Evolutionary conservation across 2,329 filamentous ascomycete genomes (phyloP).

Genomic region (Fusarium fujikuroi): DNA sequence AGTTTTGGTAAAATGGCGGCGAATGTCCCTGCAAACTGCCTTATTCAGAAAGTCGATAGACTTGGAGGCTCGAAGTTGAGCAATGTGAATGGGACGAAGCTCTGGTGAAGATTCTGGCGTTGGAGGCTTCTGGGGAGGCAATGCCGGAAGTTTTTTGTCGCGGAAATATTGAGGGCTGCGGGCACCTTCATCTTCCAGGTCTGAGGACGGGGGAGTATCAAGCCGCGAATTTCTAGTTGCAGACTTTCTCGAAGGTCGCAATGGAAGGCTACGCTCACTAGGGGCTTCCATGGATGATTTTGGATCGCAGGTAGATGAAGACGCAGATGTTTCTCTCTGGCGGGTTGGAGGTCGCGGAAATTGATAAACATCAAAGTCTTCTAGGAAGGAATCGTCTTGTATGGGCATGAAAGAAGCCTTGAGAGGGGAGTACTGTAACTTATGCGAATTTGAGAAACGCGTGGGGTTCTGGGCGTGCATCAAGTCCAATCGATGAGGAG

Average conservation of each 20-base stretch:
- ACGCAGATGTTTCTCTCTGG: constrained; percentile 41
- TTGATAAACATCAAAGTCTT: constrained; percentile 50
- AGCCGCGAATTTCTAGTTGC: constrained; percentile 37
- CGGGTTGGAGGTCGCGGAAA: constrained; percentile 51
- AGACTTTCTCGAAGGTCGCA: constrained; percentile 40
- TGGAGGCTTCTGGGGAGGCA: constrained; percentile 42
- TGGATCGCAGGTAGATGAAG: constrained; percentile 35
- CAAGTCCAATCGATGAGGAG: constrained; percentile 31
- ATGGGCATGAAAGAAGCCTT: constrained; percentile 44
- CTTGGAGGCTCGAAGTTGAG: constrained; percentile 43
- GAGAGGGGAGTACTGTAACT: constrained; percentile 34
- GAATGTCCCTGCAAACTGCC: constrained; percentile 41
- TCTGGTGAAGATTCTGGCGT: constrained; percentile 52
- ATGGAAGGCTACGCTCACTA: constrained; percentile 43
- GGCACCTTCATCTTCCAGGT: constrained; percentile 47
- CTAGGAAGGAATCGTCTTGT: constrained; percentile 40
- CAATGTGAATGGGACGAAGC: constrained; percentile 46
- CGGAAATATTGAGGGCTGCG: constrained; percentile 29
- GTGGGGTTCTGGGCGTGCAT: constrained; percentile 20
- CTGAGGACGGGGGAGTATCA: constrained; percentile 50
- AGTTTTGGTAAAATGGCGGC: constrained; percentile 42
- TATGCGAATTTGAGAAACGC: constrained; percentile 22
- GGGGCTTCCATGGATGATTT: constrained; percentile 38
- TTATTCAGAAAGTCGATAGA: constrained; percentile 46
- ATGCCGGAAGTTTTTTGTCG: constrained; percentile 45